Evolutionary conservation across 2,329 filamentous ascomycete species (phyloP).

Genomic region (Thielaviopsis cerberus): DNA sequence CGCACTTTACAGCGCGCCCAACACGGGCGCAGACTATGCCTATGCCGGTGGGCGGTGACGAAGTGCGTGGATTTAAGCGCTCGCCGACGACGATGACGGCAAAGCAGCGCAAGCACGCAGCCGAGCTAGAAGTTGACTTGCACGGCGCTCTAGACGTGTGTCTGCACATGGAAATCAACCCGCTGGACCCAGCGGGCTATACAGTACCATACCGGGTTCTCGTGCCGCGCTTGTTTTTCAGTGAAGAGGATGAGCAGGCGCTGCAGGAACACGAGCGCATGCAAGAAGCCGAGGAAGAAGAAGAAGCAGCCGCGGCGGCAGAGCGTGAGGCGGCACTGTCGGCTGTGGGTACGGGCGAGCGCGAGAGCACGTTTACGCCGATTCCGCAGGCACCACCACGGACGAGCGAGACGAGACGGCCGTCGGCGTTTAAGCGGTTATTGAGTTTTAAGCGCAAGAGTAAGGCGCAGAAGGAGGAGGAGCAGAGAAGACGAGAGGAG

Average conservation of each 20-base stretch:
- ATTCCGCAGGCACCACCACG: background rate
- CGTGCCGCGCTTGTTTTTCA: constrained; percentile 57
- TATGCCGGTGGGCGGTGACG: background rate
- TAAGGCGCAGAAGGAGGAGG: background rate
- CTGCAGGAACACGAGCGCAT: constrained; percentile 12
- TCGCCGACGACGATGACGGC: constrained; percentile 49
- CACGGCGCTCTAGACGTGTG: constrained; percentile 72
- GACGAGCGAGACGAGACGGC: constrained; percentile 11
- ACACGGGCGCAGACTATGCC: constrained; percentile 15
- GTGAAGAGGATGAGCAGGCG: constrained; percentile 23
- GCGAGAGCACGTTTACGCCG: background rate
- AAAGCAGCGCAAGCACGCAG: constrained; percentile 38
- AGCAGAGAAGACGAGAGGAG: background rate
- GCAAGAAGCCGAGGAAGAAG: constrained; percentile 2
- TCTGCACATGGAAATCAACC: constrained; percentile 75
- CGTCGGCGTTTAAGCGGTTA: constrained; percentile 26
- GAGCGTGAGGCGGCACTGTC: background rate
- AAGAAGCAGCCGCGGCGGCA: constrained; percentile 12
- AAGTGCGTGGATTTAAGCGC: constrained; percentile 34
- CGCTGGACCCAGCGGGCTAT: constrained; percentile 68
- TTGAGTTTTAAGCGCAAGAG: constrained; percentile 26
- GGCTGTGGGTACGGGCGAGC: background rate
- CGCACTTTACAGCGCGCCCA: constrained; percentile 32
- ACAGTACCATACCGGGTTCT: constrained; percentile 76
- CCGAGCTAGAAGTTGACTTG: constrained; percentile 48